phyloP scores from a whole-genome alignment of 2,329 filamentous ascomycete species.

The Beauveria caledonica region DNA sequence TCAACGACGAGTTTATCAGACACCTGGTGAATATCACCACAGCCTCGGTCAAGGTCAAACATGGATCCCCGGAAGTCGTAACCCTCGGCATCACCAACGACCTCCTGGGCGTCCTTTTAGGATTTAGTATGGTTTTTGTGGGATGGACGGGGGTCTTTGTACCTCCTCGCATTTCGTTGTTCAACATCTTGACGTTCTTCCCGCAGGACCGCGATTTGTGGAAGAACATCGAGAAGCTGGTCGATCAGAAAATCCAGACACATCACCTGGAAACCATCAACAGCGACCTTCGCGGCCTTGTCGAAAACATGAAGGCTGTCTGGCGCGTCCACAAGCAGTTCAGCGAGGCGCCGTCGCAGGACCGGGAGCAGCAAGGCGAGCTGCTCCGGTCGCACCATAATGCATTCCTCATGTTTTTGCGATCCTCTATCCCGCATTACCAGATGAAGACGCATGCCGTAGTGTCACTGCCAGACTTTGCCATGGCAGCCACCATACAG shows the following conservation, averaged over 20 bases:
- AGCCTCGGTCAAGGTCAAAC: too few species aligned
- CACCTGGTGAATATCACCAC: too few species aligned
- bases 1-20: too few species aligned
- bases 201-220: too few species aligned
- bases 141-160: too few species aligned
- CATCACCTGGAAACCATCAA: neutral
- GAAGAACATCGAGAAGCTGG: neutral
- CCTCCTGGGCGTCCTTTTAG: too few species aligned
- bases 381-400: neutral
- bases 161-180: too few species aligned
- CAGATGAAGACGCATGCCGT: neutral
- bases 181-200: too few species aligned
- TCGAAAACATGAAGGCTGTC: neutral
- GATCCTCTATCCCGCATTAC: neutral
- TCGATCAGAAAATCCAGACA: neutral
- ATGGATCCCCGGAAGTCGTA: too few species aligned
- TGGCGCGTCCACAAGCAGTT: neutral
- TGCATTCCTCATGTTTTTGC: neutral
- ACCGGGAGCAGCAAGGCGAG: neutral
- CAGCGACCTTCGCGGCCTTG: neutral
- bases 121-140: too few species aligned
- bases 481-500: neutral
- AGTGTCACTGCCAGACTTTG: neutral
- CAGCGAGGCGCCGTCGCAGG: neutral
- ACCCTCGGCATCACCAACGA: too few species aligned